These are phyloP conservation scores for Pichia membranifaciens DNA, from an alignment of 805 yeast genomes.

Conservation along the genomic window DNA sequence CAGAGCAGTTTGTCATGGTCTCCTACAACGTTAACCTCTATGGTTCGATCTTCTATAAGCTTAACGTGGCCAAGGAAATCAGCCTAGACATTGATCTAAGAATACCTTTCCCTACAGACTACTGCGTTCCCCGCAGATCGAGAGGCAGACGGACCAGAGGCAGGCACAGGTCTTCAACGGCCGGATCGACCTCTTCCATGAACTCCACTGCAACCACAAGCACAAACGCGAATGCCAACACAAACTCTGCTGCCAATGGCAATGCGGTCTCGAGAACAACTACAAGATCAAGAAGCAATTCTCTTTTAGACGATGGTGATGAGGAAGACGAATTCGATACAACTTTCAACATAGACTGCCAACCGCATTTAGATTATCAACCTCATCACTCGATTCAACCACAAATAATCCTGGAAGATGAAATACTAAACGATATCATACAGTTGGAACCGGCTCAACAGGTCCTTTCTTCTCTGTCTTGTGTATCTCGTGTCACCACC, in stretches of 20 bases:
- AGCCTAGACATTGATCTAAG: constrained; percentile 29
- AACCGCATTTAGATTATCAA: constrained; percentile 7
- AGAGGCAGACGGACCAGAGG: constrained; percentile 7
- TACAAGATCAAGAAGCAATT: constrained; percentile 9
- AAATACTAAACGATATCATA: constrained; percentile 8
- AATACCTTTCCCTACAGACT: constrained; percentile 22
- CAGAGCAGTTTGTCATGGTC: constrained; percentile 24
- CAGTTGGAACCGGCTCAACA: constrained; percentile 13
- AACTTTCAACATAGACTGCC: constrained; percentile 4
- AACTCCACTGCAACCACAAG: neutral
- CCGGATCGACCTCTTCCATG: no score
- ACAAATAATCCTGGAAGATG: constrained; percentile 12
- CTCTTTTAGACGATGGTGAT: constrained; percentile 11
- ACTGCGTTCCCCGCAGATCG: constrained; percentile 28
- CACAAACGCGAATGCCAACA: neutral
- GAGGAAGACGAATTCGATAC: constrained; percentile 13
- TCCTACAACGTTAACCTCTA: constrained; percentile 26
- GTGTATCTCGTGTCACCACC: constrained; percentile 6
- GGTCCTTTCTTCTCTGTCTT: constrained; percentile 6
- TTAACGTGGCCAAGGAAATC: constrained; percentile 29
- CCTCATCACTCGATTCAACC: constrained; percentile 9
- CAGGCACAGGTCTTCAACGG: constrained; percentile 4
- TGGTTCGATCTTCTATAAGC: constrained; percentile 27
- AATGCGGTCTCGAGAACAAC: constrained; percentile 4
- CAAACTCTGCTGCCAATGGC: neutral